Base-by-base conservation (phyloP, 257 asterid species). In the Rauvolfia tetraphylla region DNA sequence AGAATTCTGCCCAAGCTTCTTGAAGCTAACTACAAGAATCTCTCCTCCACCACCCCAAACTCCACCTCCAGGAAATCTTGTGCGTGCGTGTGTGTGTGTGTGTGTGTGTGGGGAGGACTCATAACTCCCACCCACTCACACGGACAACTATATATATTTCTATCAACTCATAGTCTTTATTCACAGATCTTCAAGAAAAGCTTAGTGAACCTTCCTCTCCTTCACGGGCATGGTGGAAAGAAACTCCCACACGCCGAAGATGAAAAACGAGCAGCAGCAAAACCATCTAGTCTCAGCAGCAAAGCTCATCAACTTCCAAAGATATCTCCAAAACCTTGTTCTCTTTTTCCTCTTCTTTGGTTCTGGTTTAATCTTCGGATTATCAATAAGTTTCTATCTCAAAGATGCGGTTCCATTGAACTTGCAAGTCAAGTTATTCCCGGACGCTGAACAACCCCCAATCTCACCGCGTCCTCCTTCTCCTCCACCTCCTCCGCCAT, bases 321-420 rank as follows among this genome's bases (percentile, higher is more conserved):
- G 76, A 58, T 74, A 80, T 61, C 83, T 89, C 71, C 89, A 89
- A 0, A 86, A 61, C 83, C 78, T 91, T 48, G 25, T 90, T 0
- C n/a, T 84, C 0, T 87, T 84, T 79, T 86, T 89, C 67, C 74
- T 94, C 10, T 84, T 90, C 75, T 92, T 94, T 80, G 93, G 94
- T 10, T 88, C 85, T 56, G 98, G 98, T 56, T 65, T 94, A 31
- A 90, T 85, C 22, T 80, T 90, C 11, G 98, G 98, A 75, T 84
- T 88, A 12, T 75, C 89, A 0, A 20, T 90, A 12, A 88, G 85
- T 29, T 84, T 82, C 54, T 89, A 86, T 57, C 87, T 89, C 42
- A 83, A 83, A 57, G 77, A 84, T 23, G 71, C 67, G 33, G 62
- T 53, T 23, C 79, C 89, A 15, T 58, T 79, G 23, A 81, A 72